Conservation (phyloP, 176 grass and related monocot species). For the Triticum timopheevii region DNA sequence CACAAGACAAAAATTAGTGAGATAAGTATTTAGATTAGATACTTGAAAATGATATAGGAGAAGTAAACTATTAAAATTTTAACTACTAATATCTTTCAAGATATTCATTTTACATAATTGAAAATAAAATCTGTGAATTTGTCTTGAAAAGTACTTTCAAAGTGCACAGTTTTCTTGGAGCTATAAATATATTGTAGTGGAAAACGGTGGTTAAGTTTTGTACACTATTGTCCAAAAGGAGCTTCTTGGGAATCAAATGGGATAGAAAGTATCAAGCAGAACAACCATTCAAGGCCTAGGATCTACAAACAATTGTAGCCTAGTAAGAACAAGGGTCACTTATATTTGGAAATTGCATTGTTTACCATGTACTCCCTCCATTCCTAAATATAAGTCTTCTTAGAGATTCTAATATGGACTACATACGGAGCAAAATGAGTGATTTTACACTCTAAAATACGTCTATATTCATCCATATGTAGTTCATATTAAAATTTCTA, state of each 20-base stretch:
- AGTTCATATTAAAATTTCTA: too few species aligned
- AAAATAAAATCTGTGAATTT: neutral
- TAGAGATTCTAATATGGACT: too few species aligned
- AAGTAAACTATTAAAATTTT: neutral
- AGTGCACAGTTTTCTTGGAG: neutral
- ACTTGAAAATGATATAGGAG: neutral
- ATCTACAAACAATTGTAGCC: neutral
- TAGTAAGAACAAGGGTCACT: neutral
- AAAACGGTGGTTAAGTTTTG: neutral
- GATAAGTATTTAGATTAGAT: neutral
- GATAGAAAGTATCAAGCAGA: too few species aligned
- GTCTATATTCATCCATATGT: too few species aligned
- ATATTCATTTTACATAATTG: neutral
- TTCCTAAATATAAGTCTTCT: too few species aligned
- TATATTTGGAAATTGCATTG: too few species aligned
- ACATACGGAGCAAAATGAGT: too few species aligned
- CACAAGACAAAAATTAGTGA: neutral
- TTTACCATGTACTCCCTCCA: too few species aligned
- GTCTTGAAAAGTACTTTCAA: neutral
- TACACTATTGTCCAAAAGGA: neutral
- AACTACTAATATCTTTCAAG: neutral
- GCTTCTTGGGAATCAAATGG: neutral
- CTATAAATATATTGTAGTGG: neutral
- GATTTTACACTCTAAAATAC: too few species aligned
- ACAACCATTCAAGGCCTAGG: neutral